phyloP scores from a whole-genome alignment of 2,329 filamentous ascomycete species.

The Verticillium dahliae region DNA sequence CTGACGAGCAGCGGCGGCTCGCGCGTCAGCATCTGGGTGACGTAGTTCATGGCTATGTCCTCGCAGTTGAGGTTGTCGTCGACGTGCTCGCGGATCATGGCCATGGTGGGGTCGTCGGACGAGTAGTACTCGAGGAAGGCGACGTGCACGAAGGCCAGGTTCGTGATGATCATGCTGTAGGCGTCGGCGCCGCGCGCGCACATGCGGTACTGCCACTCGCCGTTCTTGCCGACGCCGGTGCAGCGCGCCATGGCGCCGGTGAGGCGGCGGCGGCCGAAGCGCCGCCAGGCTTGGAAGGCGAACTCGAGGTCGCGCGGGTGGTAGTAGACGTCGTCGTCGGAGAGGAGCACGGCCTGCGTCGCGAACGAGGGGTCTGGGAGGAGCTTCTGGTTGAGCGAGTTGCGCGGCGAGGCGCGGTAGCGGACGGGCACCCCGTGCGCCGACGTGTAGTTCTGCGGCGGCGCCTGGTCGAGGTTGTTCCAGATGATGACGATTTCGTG shows the following conservation, averaged over 20 bases:
- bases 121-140: conserved; percentile 31
- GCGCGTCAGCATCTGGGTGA: conserved; percentile 25
- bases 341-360: conserved; percentile 31
- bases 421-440: conserved; percentile 23
- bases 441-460: conserved; percentile 21
- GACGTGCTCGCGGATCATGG: conserved; percentile 28
- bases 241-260: conserved; percentile 30
- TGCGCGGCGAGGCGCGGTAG: conserved; percentile 22
- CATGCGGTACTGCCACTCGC: conserved; percentile 23
- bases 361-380: conserved; percentile 26
- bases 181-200: conserved; percentile 20
- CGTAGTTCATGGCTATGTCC: conserved; percentile 31
- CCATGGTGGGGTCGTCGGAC: conserved; percentile 19
- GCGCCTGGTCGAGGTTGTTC: conserved; percentile 24
- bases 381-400: conserved; percentile 31
- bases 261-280: conserved; percentile 26
- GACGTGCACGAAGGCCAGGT: conserved; percentile 29
- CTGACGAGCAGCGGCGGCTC: conserved; percentile 25
- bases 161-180: conserved; percentile 30
- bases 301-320: conserved; percentile 29
- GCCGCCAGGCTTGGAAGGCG: conserved; percentile 32
- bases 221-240: conserved; percentile 15
- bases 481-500: conserved; percentile 29
- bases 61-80: conserved; percentile 32
- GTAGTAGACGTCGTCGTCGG: conserved; percentile 33